Percentiles rank a stretch among this genome's conserved stretches.
Conservation (phyloP, 192 early-diverging fungal genomes). For the Gonapodya prolifera region DNA sequence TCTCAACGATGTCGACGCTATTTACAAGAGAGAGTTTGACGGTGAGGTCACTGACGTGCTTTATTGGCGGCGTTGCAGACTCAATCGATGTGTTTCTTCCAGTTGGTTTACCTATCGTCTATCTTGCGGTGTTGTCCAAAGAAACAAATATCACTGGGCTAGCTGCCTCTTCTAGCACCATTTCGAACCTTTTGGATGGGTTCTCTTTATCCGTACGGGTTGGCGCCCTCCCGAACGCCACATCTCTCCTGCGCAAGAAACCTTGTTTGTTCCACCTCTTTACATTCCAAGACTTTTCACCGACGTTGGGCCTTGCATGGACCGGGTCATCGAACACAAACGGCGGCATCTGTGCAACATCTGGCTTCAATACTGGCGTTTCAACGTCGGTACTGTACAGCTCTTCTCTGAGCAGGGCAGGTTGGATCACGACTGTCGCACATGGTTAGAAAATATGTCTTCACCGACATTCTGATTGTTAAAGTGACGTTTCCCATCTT, state of each 20-base stretch:
- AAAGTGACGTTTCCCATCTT: background rate
- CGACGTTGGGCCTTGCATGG: background rate
- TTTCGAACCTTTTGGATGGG: background rate
- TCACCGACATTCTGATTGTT: background rate
- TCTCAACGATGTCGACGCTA: background rate
- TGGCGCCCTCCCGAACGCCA: background rate
- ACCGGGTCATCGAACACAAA: background rate
- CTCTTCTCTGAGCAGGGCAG: background rate
- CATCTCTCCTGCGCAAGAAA: background rate
- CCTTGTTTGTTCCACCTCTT: background rate
- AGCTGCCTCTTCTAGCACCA: background rate
- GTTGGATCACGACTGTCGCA: background rate
- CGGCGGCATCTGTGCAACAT: background rate
- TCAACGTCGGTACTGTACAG: background rate
- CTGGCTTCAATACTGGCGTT: background rate
- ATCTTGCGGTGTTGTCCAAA: background rate
- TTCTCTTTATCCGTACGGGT: background rate
- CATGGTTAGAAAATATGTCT: background rate
- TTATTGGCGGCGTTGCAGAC: no score
- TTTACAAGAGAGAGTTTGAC: background rate
- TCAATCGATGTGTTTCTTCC: no score
- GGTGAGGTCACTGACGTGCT: no score
- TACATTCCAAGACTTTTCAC: background rate
- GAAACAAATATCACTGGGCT: background rate
- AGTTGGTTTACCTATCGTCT: background rate